phyloP scores from a whole-genome alignment of 2,329 filamentous ascomycete genomes.

The Colletotrichum sp. region DNA sequence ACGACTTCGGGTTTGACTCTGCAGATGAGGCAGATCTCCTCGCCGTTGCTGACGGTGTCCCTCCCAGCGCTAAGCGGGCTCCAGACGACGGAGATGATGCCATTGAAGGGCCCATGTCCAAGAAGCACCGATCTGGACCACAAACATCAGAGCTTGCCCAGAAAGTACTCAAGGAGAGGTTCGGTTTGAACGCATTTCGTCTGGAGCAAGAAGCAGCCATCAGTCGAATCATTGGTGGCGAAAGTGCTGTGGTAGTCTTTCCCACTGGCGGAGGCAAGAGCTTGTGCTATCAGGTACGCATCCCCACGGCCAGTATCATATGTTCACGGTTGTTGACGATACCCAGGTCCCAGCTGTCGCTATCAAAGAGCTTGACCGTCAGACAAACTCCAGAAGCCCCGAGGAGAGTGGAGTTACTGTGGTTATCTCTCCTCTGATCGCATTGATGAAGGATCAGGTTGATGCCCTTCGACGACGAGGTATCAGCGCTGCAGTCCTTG shows the following conservation, averaged over 20 bases:
- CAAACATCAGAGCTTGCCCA: slow-evolving; percentile 20
- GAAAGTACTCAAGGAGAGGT: slow-evolving; percentile 40
- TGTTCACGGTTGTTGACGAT: not conserved
- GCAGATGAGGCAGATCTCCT: slow-evolving; percentile 18
- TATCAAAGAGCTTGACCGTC: slow-evolving; percentile 47
- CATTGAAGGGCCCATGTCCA: not conserved
- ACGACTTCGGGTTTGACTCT: slow-evolving; percentile 29
- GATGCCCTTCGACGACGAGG: slow-evolving; percentile 55
- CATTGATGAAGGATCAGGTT: slow-evolving; percentile 67
- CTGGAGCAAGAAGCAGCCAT: slow-evolving; percentile 52
- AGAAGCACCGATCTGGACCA: not conserved
- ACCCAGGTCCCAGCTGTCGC: slow-evolving; percentile 50
- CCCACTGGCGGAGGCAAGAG: slow-evolving; percentile 57
- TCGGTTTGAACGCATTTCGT: slow-evolving; percentile 44
- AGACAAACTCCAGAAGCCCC: slow-evolving; percentile 26
- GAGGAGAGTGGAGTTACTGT: slow-evolving; percentile 55
- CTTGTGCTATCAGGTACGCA: slow-evolving; percentile 51
- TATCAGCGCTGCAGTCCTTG: slow-evolving; percentile 58
- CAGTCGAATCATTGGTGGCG: slow-evolving; percentile 36
- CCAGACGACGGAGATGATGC: not conserved
- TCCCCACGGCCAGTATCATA: too few relatives aligned
- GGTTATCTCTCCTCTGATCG: slow-evolving; percentile 61
- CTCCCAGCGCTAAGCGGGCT: not conserved
- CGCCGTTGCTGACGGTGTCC: not conserved
- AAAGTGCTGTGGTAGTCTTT: slow-evolving; percentile 49